These are phyloP conservation scores for Venturia oleaginea DNA, from an alignment of 2,329 filamentous ascomycete genomes.

Conservation along the genomic window DNA sequence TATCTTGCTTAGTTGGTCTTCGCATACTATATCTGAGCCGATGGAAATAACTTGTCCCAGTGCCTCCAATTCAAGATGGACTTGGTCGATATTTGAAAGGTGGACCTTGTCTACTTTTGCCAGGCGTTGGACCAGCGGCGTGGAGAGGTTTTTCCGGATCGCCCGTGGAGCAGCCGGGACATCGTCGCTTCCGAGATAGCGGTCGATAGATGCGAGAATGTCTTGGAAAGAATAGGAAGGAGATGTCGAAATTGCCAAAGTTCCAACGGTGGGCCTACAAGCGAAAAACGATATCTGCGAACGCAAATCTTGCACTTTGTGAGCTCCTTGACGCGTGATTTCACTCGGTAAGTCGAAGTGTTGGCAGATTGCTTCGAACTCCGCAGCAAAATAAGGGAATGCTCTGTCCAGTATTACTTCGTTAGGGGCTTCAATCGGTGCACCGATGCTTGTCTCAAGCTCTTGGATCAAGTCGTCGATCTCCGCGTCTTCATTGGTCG, in stretches of 20 bases:
- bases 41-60: conserved; percentile 29
- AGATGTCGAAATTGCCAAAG: not conserved
- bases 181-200: not conserved
- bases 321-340: not conserved
- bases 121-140: not conserved
- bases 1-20: conserved; percentile 24
- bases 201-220: conserved; percentile 1
- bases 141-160: not conserved
- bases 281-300: not conserved
- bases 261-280: not conserved
- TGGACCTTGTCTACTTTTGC: conserved; percentile 26
- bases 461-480: conserved; percentile 5
- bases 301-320: not conserved
- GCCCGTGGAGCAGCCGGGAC: not conserved
- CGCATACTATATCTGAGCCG: conserved; percentile 26
- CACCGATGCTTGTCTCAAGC: not conserved
- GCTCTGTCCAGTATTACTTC: not conserved
- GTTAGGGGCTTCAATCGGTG: not conserved
- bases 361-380: conserved; percentile 40
- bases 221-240: not conserved
- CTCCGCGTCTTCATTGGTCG: not conserved
- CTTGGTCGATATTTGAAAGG: conserved; percentile 31
- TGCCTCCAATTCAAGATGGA: conserved; percentile 31
- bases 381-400: conserved; percentile 35
- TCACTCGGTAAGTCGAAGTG: conserved; percentile 27